Evolutionary conservation across 106 monocot genomes (phyloP).

Genomic region (Chionographis japonica): DNA sequence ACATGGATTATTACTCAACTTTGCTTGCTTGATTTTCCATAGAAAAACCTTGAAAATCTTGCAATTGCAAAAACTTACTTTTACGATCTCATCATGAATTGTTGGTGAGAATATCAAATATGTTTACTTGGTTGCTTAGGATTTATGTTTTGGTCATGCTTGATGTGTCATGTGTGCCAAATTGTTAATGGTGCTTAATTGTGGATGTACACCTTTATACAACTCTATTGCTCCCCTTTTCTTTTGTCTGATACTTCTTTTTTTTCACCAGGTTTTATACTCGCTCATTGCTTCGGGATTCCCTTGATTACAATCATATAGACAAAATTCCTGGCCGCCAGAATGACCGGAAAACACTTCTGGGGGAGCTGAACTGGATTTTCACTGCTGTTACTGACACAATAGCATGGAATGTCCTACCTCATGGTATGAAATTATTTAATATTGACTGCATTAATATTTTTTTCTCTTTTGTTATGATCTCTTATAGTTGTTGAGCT

Average conservation of each 20-base stretch:
- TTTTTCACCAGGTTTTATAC: conserved; percentile 67
- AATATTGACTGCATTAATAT: neutral
- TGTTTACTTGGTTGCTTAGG: too few species aligned
- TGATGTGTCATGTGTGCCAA: too few species aligned
- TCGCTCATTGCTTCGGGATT: conserved; percentile 79
- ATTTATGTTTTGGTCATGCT: neutral
- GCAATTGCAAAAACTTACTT: too few species aligned
- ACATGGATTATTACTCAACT: too few species aligned
- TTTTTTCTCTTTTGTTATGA: neutral
- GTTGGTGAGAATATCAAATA: too few species aligned
- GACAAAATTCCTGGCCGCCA: conserved; percentile 95
- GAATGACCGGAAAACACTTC: conserved; percentile 93
- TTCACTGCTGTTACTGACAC: conserved; percentile 97
- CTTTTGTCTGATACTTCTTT: neutral
- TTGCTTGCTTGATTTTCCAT: too few species aligned
- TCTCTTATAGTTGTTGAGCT: neutral
- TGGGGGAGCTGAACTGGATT: conserved; percentile 99
- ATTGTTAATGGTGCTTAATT: too few species aligned
- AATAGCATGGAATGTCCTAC: conserved; percentile 98
- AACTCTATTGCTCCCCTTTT: too few species aligned
- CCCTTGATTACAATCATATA: conserved; percentile 61
- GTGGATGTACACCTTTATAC: too few species aligned
- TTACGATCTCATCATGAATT: too few species aligned
- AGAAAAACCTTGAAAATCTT: too few species aligned
- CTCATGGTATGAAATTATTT: conserved; percentile 54